phyloP scores from a whole-genome alignment of 768 basidiomycete species.

The Amanita exitialis region DNA sequence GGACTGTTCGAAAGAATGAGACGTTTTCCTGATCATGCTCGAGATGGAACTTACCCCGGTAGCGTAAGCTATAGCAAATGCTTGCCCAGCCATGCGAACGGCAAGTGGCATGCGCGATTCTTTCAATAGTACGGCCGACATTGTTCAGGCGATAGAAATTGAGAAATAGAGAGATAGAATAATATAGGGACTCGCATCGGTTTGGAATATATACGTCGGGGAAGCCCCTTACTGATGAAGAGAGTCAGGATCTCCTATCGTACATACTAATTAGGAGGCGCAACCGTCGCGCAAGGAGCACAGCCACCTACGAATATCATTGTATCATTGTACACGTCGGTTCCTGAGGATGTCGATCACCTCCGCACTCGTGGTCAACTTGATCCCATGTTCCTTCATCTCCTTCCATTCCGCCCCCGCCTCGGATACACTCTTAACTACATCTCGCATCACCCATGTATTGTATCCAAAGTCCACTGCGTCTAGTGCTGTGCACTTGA shows the following conservation, averaged over 20 bases:
- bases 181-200: background rate
- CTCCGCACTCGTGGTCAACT: slow-evolving; percentile 15
- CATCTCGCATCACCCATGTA: slow-evolving; percentile 40
- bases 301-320: background rate
- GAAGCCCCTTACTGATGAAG: background rate
- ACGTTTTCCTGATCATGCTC: background rate
- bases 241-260: background rate
- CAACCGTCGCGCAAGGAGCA: background rate
- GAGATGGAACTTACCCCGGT: background rate
- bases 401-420: slow-evolving; percentile 9
- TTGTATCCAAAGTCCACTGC: slow-evolving; percentile 37
- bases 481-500: slow-evolving; percentile 49
- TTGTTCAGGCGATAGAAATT: background rate
- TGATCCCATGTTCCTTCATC: slow-evolving; percentile 12
- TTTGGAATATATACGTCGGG: background rate
- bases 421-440: slow-evolving; percentile 30
- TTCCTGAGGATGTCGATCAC: slow-evolving; percentile 10
- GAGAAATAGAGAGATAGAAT: background rate
- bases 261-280: background rate
- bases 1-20: background rate
- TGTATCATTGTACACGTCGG: background rate
- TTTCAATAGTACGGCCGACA: background rate
- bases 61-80: background rate
- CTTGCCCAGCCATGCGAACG: background rate
- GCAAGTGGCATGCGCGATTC: slow-evolving; percentile 1